Conservation (phyloP, 1,284 basidiomycete species). For the Trichosporon sp. region DNA sequence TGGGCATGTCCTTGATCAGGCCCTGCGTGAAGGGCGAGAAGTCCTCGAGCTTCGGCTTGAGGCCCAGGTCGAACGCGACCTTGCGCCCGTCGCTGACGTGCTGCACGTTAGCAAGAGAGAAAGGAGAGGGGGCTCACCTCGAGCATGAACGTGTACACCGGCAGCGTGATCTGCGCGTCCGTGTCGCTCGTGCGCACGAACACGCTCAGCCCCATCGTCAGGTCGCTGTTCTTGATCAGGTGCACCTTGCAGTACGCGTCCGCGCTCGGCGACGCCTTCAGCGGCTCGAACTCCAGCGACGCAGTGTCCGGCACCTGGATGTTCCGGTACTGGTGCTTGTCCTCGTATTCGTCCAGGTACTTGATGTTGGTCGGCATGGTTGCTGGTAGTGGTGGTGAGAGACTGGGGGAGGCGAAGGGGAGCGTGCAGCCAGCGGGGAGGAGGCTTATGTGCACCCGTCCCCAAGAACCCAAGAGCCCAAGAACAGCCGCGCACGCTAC, state of each 20-base stretch:
- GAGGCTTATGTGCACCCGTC: background rate
- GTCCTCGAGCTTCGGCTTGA: slow-evolving; percentile 17
- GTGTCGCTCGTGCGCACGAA: slow-evolving; percentile 18
- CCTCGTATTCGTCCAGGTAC: slow-evolving; percentile 14
- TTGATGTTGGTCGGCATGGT: slow-evolving; percentile 8
- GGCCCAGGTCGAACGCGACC: slow-evolving; percentile 16
- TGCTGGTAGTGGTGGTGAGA: background rate
- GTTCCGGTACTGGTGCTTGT: slow-evolving; percentile 15
- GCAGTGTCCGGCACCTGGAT: slow-evolving; percentile 13
- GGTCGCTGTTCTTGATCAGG: slow-evolving; percentile 13
- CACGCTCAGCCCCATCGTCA: slow-evolving; percentile 20
- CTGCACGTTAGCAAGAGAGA: background rate
- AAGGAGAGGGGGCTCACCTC: no score
- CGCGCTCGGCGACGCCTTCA: slow-evolving; percentile 4
- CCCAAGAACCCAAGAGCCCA: background rate
- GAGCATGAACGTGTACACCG: slow-evolving; percentile 17
- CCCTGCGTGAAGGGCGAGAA: slow-evolving; percentile 18
- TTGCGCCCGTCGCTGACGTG: slow-evolving; percentile 8
- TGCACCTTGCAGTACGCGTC: slow-evolving; percentile 15
- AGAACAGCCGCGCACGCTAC: background rate
- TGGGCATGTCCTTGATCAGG: slow-evolving; percentile 15
- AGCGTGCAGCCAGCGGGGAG: no score
- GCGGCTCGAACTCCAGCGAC: slow-evolving; percentile 7
- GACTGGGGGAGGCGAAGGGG: background rate
- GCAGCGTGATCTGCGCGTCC: slow-evolving; percentile 4